Evolutionary conservation across 805 yeast genomes (phyloP).

Genomic region (Metschnikowia santaceciliae): DNA sequence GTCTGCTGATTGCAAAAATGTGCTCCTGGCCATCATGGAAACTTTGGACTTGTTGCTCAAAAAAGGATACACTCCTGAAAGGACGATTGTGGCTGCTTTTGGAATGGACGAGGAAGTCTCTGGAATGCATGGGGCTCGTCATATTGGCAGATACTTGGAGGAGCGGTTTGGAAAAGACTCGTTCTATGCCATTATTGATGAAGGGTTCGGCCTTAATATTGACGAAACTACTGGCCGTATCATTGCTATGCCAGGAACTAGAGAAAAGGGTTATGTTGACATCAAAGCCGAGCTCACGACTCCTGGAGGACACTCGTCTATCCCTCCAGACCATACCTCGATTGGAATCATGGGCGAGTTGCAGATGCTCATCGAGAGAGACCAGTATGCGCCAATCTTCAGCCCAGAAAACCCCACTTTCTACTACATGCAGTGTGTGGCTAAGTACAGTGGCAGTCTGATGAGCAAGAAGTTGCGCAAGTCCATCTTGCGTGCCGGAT

Average conservation of each 20-base stretch:
- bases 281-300: slow-evolving; percentile 31
- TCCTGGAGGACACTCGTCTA: slow-evolving; percentile 30
- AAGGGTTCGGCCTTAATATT: slow-evolving; percentile 25
- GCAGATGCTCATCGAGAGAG: slow-evolving; percentile 18
- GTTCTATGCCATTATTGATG: slow-evolving; percentile 18
- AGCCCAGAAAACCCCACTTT: slow-evolving; percentile 25
- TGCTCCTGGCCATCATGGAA: slow-evolving; percentile 16
- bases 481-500: slow-evolving; percentile 34
- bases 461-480: slow-evolving; percentile 13
- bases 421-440: slow-evolving; percentile 26
- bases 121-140: slow-evolving; percentile 15
- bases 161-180: slow-evolving; percentile 16
- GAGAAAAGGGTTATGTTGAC: slow-evolving; percentile 49
- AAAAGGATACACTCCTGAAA: slow-evolving; percentile 10
- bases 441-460: slow-evolving; percentile 16
- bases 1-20: slow-evolving; percentile 18
- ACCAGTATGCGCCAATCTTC: slow-evolving; percentile 20
- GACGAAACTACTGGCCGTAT: slow-evolving; percentile 46
- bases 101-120: slow-evolving; percentile 21
- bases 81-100: slow-evolving; percentile 17
- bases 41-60: slow-evolving; percentile 15
- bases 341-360: slow-evolving; percentile 26
- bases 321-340: slow-evolving; percentile 29
- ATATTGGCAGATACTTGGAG: slow-evolving; percentile 14
- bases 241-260: slow-evolving; percentile 47